Evolutionary conservation across 2,329 filamentous ascomycete genomes (phyloP).

Genomic region (Epichloe coenophiala): DNA sequence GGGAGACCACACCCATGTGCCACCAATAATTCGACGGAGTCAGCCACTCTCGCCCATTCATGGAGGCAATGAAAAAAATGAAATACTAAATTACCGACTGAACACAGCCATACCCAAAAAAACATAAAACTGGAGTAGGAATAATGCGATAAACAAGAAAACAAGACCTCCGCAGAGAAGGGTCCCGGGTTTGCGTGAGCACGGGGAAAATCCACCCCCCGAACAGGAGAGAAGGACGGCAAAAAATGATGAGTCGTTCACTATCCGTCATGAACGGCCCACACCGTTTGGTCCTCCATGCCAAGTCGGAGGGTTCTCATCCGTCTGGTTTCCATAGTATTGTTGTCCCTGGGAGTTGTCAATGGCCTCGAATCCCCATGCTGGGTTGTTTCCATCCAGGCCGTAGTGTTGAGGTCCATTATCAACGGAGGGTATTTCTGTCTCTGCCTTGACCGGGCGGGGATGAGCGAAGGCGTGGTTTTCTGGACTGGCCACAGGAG

Average conservation of each 20-base stretch:
- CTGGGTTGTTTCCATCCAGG: constrained; percentile 6
- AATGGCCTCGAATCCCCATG: constrained; percentile 9
- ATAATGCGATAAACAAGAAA: too few species aligned
- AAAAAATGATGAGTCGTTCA: too few species aligned
- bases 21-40: background rate
- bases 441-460: constrained; percentile 9
- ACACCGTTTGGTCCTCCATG: constrained; percentile 4
- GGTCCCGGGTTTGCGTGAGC: background rate
- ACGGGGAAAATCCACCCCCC: background rate
- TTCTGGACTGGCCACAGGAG: constrained; percentile 6
- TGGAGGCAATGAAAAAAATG: background rate
- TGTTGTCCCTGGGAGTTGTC: constrained; percentile 8
- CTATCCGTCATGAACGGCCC: background rate
- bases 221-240: background rate
- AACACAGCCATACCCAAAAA: too few species aligned
- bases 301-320: constrained; percentile 3
- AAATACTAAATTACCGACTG: background rate
- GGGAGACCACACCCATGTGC: background rate
- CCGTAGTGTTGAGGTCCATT: constrained; percentile 8
- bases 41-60: too few species aligned
- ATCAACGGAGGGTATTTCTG: constrained; percentile 6
- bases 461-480: constrained; percentile 9
- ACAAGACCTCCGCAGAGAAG: too few species aligned
- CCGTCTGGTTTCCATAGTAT: constrained; percentile 5
- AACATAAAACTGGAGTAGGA: too few species aligned